Evolutionary conservation across 2,329 filamentous ascomycete genomes (phyloP).

Genomic region (Hirsutella rhossiliensis): DNA sequence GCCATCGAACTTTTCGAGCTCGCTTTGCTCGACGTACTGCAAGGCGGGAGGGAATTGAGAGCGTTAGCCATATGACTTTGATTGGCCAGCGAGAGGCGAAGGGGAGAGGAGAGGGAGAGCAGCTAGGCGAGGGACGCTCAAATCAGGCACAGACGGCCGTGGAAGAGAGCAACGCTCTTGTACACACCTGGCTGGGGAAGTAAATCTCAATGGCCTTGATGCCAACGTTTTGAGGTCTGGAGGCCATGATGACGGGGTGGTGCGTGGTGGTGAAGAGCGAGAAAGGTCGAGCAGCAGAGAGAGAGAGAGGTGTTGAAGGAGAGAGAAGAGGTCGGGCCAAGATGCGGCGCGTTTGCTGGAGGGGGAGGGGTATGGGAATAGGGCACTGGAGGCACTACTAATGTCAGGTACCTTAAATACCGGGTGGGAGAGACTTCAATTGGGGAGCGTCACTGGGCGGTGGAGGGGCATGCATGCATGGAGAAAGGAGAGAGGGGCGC

Average conservation of each 20-base stretch:
- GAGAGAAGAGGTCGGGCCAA: no score
- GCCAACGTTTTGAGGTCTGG: conserved; percentile 76
- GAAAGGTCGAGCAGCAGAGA: background rate
- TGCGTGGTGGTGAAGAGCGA: background rate
- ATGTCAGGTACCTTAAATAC: no score
- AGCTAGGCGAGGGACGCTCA: no score
- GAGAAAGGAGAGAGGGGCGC: no score
- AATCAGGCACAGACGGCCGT: no score
- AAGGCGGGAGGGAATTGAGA: conserved; percentile 9
- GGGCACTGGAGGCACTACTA: no score
- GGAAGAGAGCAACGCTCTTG: no score
- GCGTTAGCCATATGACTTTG: conserved; percentile 8
- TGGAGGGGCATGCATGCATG: no score
- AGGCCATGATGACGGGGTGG: conserved; percentile 36
- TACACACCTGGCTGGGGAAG: conserved; percentile 65
- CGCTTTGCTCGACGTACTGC: conserved; percentile 72
- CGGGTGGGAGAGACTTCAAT: no score
- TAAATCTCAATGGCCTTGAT: conserved; percentile 91
- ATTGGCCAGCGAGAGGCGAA: background rate
- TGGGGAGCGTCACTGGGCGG: no score
- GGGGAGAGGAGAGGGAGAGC: conserved; percentile 14
- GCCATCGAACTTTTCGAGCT: conserved; percentile 80
- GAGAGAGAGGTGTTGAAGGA: background rate
- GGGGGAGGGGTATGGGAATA: no score
- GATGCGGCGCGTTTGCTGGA: no score